A percentile compares a stretch with the other conserved stretches of the same genome.
Evolutionary conservation across 140 eudicot genomes (phyloP).

Genomic region (Ambrosia hybrid): DNA sequence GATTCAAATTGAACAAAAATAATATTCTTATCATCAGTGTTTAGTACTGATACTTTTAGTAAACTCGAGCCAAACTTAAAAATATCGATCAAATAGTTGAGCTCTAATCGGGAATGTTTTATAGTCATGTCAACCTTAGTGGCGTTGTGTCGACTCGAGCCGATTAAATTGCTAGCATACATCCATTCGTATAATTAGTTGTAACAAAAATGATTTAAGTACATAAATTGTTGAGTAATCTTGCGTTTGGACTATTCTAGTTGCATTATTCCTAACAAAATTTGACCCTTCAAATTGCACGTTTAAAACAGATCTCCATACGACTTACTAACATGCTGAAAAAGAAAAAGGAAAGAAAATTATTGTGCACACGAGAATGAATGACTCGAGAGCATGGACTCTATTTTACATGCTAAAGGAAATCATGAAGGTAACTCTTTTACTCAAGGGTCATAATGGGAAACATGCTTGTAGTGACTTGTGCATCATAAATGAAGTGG

Average conservation of each 20-base stretch:
- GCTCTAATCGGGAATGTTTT: neutral
- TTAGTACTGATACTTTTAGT: no score
- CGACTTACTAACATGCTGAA: neutral
- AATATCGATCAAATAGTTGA: neutral
- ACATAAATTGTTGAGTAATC: neutral
- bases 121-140: neutral
- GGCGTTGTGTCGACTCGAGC: neutral
- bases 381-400: slow-evolving; percentile 21
- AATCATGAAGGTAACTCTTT: slow-evolving; percentile 22
- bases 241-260: neutral
- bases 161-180: neutral
- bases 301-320: neutral
- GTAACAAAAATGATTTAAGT: neutral
- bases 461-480: slow-evolving; percentile 21
- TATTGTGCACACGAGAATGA: slow-evolving; percentile 21
- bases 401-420: slow-evolving; percentile 29
- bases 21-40: neutral
- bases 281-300: neutral
- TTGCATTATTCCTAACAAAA: neutral
- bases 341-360: slow-evolving; percentile 4
- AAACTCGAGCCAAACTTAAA: neutral
- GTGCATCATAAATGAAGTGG: slow-evolving; percentile 20
- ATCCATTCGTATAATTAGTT: neutral
- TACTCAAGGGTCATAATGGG: slow-evolving; percentile 12
- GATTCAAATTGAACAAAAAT: neutral